Evolutionary conservation across 176 grass and related monocot species (phyloP).

Genomic region (Oryza officinalis): DNA sequence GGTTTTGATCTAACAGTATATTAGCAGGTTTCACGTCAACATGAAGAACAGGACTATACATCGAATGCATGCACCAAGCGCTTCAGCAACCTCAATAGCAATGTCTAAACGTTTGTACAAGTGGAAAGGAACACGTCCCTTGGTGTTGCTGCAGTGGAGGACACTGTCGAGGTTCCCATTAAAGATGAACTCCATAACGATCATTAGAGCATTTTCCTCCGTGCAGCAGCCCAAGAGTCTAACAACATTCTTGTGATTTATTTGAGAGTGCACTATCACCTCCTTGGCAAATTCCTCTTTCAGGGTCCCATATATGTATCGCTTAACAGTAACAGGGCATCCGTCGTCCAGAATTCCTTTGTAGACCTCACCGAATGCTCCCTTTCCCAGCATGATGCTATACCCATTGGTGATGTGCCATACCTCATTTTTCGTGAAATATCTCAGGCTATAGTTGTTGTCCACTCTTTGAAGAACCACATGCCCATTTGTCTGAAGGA

Average conservation of each 20-base stretch:
- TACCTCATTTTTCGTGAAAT: neutral
- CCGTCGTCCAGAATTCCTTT: neutral
- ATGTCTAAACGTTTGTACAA: neutral
- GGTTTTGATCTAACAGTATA: neutral
- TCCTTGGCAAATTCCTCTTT: constrained; percentile 12
- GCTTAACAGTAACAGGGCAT: neutral
- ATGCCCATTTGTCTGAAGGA: neutral
- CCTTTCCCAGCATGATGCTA: neutral
- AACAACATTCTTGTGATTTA: constrained; percentile 9
- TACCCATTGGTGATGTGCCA: neutral
- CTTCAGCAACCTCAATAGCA: neutral
- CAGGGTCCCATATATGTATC: neutral
- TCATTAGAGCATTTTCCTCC: constrained; percentile 11
- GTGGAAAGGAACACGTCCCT: neutral
- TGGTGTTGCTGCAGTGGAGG: neutral
- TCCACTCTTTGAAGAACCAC: neutral
- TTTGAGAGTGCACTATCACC: constrained; percentile 23
- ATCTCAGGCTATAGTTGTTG: neutral
- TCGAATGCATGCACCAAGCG: neutral
- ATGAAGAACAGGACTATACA: constrained; percentile 13
- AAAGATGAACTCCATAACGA: neutral
- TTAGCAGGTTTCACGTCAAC: constrained; percentile 13
- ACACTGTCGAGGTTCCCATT: neutral
- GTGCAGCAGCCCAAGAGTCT: neutral
- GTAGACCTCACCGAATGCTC: neutral